A percentile compares a stretch with the other conserved stretches of the same genome.
phyloP scores from a whole-genome alignment of 192 early-diverging fungal genomes.

The Fimicolochytrium jonesii region DNA sequence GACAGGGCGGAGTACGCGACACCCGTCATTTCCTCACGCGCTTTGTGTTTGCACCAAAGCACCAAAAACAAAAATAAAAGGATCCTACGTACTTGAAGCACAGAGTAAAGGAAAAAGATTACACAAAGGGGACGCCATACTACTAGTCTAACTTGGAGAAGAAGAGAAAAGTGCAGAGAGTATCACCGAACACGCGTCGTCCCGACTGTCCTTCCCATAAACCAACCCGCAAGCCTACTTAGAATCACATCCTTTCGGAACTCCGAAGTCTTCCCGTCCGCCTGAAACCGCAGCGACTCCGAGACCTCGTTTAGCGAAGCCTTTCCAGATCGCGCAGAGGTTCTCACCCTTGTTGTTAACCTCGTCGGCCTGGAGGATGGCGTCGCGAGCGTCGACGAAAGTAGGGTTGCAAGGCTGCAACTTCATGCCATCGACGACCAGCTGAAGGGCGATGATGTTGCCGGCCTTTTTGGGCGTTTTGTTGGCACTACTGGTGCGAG shows the following conservation, averaged over 20 bases:
- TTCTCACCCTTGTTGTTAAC: constrained; percentile 36
- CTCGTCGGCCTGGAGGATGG: constrained; percentile 46
- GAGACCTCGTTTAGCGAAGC: constrained; percentile 84
- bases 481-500: neutral
- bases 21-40: too few relatives aligned
- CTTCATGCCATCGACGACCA: constrained; percentile 54
- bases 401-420: constrained; percentile 49
- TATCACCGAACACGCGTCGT: neutral
- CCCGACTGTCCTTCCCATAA: neutral
- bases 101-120: too few relatives aligned
- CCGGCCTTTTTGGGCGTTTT: constrained; percentile 22
- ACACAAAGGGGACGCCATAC: too few relatives aligned
- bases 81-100: too few relatives aligned
- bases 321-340: constrained; percentile 47
- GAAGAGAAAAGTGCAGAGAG: too few relatives aligned
- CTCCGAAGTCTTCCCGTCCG: constrained; percentile 33
- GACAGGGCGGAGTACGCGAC: too few relatives aligned
- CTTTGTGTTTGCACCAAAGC: too few relatives aligned
- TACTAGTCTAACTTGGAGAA: too few relatives aligned
- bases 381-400: constrained; percentile 51
- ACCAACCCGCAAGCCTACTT: neutral
- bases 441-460: constrained; percentile 43
- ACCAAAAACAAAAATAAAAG: too few relatives aligned
- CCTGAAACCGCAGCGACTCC: constrained; percentile 62
- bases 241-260: constrained; percentile 39